Conservation (phyloP, 1,284 basidiomycete species). For the Nidula niveotomentosa region DNA sequence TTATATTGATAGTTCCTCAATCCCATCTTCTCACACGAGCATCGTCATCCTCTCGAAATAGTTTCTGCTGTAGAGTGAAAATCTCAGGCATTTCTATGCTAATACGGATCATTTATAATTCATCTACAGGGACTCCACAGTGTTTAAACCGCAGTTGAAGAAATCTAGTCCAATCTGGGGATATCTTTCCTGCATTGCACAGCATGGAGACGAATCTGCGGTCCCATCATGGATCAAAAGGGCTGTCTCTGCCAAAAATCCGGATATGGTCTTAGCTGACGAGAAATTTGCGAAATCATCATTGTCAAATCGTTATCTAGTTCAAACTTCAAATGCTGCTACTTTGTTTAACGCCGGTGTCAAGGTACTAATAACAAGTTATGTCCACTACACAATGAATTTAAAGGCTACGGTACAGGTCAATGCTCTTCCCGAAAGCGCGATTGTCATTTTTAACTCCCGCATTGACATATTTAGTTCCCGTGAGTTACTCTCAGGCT, state of each 20-base stretch:
- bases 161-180: constrained; percentile 23
- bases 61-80: constrained; percentile 21
- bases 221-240: constrained; percentile 20
- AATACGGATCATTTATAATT: background rate
- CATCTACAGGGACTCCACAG: constrained; percentile 17
- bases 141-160: constrained; percentile 19
- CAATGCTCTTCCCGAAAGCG: constrained; percentile 23
- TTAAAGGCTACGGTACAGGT: constrained; percentile 8
- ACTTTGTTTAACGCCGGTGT: constrained; percentile 23
- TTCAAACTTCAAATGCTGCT: constrained; percentile 24
- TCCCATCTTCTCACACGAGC: constrained; percentile 44
- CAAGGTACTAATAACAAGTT: constrained; percentile 11
- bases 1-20: constrained; percentile 33
- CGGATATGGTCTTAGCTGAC: constrained; percentile 16
- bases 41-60: constrained; percentile 24
- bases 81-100: background rate
- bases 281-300: constrained; percentile 17
- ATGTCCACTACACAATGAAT: too few species aligned
- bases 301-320: constrained; percentile 17
- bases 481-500: constrained; percentile 9
- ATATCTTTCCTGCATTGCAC: constrained; percentile 19
- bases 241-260: constrained; percentile 13
- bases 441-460: constrained; percentile 20
- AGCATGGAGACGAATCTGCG: constrained; percentile 13
- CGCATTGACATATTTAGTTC: constrained; percentile 23